Base-by-base conservation (phyloP, 2,329 filamentous ascomycete species). In the Colletotrichum sp. region DNA sequence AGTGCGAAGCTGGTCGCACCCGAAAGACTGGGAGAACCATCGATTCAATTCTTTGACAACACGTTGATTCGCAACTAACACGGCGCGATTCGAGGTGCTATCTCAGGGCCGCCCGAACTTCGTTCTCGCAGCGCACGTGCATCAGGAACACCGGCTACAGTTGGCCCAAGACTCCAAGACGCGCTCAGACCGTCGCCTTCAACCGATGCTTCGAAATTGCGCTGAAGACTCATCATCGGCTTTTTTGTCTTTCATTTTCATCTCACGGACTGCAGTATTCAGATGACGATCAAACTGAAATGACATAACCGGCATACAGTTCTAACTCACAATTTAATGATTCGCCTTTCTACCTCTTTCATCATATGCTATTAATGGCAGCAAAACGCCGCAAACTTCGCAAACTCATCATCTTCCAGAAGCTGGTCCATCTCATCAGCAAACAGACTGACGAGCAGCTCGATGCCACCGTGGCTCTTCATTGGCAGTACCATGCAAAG, bases 381-480 rank as follows among this genome's bases (percentile, higher is more conserved):
- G 24, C 55, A 61, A 12, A 71, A 75, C 13, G 32, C 56, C 6
- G 78, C 81, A 75, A 79, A 81, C 64, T 76, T 73, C 8, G 71
- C 79, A 66, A 82, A 82, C 61, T 82, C 80, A 0, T 80, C 70
- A 61, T 83, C 82, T 10, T 36, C 60, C 61, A 64, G 38, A 4
- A 83, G 58, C 76, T 81, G 79, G 4, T 80, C 78, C 68, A 82
- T 67, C 76, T 83, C 82, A 67, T 83, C 80, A 1, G 79, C 79
- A 28, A 79, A 76, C 2, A 81, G 77, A 16, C 82, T 80, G 8
- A 82, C 30, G 2, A 82, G 73, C 1, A 83, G 70, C 75, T 83
- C 81, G 5, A 83, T 80, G 2, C 78, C 78, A 6, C 81, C 80
- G 62, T 83, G 79, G 13, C 75, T 73, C 43, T 74, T 80, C 78